Base-by-base conservation (phyloP, 768 basidiomycete genomes). In the Suillus weaverae region DNA sequence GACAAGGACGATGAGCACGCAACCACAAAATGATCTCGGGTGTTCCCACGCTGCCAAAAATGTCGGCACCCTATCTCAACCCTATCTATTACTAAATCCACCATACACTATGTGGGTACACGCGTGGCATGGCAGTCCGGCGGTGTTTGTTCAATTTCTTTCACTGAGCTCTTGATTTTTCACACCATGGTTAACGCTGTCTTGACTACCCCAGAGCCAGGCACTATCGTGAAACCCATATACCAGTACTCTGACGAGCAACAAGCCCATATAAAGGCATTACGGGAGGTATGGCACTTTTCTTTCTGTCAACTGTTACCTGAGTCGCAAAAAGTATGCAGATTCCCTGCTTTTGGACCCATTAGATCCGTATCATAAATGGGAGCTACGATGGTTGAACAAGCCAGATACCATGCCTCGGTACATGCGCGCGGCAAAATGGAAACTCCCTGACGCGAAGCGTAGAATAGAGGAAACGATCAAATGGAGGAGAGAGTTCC, bases 381-480 rank as follows among this genome's bases (percentile, higher is more conserved):
- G 91, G 91, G 94, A 96, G 75, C 74, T 80, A 22, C 84, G 89
- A 65, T 96, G 93, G 89, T 77, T 96, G 6, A 78, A 81, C 67
- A 86, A 78, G 74, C 83, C 85, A 43, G 92, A 87, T 76, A 93
- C 84, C 68, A 76, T 72, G 68, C 79, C 73, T 71, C 87, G 94
- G 16, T 96, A 95, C 72, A 87, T 93, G 84, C 87, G 94, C 36
- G 92, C 94, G 0, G 84, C 91, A 3, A 95, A 95, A 71, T 94
- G 94, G 92, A 88, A 88, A 71, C 71, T 88, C 39, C 82, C 83
- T 32, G 90, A 96, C 60, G 92, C 85, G 13, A 86, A 94, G 78
- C 88, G 86, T 73, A 82, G 94, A 59, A 87, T 95, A 65, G 87
- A 88, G 72, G 85, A 82, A 0, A 94, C 92, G 0, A 64, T 95